phyloP scores from a whole-genome alignment of 441 rosid genomes.

The Erodium texanum region DNA sequence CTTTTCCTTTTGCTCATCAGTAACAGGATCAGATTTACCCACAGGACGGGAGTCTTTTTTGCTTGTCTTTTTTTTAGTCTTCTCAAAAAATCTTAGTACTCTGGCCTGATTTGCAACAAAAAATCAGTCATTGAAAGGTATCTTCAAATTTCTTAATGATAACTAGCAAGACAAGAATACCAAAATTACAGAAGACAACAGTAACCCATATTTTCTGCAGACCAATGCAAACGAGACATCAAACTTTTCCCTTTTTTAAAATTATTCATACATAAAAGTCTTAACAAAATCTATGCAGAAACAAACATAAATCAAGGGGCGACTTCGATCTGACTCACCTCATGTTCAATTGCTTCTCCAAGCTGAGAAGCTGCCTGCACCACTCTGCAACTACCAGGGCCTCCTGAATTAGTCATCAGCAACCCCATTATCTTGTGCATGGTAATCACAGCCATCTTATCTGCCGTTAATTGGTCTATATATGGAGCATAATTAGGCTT shows the following conservation, averaged over 20 bases:
- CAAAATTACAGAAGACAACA: background rate
- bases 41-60: conserved; percentile 22
- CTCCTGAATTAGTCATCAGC: conserved; percentile 57
- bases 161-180: background rate
- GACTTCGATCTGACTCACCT: conserved; percentile 38
- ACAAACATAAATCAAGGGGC: background rate
- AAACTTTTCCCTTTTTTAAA: background rate
- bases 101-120: conserved; percentile 44
- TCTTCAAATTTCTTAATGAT: too few relatives aligned
- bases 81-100: conserved; percentile 60
- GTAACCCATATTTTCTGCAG: background rate
- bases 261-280: background rate
- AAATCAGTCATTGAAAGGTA: background rate
- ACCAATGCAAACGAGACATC: background rate
- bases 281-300: background rate
- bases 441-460: conserved; percentile 86
- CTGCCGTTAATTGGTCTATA: conserved; percentile 53
- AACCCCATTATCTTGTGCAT: conserved; percentile 89
- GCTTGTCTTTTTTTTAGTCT: conserved; percentile 47
- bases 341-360: conserved; percentile 92
- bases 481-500: conserved; percentile 40
- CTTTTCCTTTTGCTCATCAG: conserved; percentile 10
- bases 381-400: conserved; percentile 53
- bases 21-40: background rate
- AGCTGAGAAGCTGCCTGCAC: conserved; percentile 70